Conservation (phyloP, 2,329 filamentous ascomycete species). For the Calonectria pauciramosa region DNA sequence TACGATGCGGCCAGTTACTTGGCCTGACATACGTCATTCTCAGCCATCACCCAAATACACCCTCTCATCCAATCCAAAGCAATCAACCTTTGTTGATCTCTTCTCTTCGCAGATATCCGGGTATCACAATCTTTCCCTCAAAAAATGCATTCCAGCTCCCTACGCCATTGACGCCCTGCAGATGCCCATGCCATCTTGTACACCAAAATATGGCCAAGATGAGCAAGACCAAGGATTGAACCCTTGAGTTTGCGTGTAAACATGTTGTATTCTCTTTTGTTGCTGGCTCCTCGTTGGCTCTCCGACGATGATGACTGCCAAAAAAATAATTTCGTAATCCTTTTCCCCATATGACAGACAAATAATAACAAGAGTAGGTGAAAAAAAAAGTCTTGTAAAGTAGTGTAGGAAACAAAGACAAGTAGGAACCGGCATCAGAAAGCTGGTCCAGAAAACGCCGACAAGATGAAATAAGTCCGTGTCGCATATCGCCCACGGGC, state of each 20-base stretch:
- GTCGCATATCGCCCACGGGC: constrained; percentile 11
- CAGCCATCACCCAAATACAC: not conserved
- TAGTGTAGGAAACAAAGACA: constrained; percentile 21
- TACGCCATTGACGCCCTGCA: not conserved
- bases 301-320: constrained; percentile 8
- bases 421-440: constrained; percentile 4
- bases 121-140: constrained; percentile 6
- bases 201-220: not conserved
- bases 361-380: constrained; percentile 25
- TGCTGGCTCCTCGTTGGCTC: constrained; percentile 21
- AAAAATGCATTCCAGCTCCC: not conserved
- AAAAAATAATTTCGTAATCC: constrained; percentile 18
- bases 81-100: not conserved
- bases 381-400: constrained; percentile 14
- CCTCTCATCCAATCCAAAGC: not conserved
- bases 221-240: not conserved
- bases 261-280: constrained; percentile 30
- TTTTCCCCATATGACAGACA: constrained; percentile 25
- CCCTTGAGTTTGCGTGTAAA: constrained; percentile 12
- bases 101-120: constrained; percentile 3
- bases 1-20: not conserved
- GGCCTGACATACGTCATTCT: not conserved
- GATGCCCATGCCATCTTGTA: not conserved
- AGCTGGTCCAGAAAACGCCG: constrained; percentile 22
- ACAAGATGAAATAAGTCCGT: constrained; percentile 15